Conservation (phyloP, 768 basidiomycete species). For the Galerina marginata region DNA sequence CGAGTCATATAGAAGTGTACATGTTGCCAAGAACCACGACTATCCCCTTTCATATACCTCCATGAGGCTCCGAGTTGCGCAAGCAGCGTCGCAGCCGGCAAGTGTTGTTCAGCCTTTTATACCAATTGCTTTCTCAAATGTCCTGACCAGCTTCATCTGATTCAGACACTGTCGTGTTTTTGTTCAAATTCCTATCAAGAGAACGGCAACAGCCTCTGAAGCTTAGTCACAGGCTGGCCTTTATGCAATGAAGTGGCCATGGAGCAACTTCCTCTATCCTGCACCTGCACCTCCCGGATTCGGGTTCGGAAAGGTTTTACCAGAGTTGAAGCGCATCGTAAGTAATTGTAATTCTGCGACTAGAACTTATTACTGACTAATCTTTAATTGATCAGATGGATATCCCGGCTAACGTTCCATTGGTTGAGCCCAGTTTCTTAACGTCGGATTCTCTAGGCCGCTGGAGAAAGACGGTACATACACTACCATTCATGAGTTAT, state of each 20-base stretch:
- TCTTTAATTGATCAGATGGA: constrained; percentile 27
- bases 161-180: too few species aligned
- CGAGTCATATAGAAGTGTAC: too few species aligned
- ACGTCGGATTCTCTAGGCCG: constrained; percentile 63
- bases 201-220: not conserved
- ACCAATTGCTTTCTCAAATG: too few species aligned
- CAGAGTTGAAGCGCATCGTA: constrained; percentile 47
- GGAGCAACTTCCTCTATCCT: constrained; percentile 42
- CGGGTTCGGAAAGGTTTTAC: constrained; percentile 49
- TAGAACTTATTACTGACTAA: not conserved
- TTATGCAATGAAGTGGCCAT: constrained; percentile 26
- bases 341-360: constrained; percentile 25
- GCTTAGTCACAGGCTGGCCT: too few species aligned
- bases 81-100: too few species aligned
- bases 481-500: not conserved
- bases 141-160: too few species aligned
- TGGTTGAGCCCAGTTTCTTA: constrained; percentile 61
- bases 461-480: constrained; percentile 58
- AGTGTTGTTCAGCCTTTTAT: too few species aligned
- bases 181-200: not conserved
- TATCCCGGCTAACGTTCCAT: constrained; percentile 53
- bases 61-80: too few species aligned
- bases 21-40: too few species aligned
- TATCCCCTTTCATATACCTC: too few species aligned
- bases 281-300: constrained; percentile 56